phyloP scores from a whole-genome alignment of 1,284 basidiomycete species.

The Ceratobasidium theobromae region DNA sequence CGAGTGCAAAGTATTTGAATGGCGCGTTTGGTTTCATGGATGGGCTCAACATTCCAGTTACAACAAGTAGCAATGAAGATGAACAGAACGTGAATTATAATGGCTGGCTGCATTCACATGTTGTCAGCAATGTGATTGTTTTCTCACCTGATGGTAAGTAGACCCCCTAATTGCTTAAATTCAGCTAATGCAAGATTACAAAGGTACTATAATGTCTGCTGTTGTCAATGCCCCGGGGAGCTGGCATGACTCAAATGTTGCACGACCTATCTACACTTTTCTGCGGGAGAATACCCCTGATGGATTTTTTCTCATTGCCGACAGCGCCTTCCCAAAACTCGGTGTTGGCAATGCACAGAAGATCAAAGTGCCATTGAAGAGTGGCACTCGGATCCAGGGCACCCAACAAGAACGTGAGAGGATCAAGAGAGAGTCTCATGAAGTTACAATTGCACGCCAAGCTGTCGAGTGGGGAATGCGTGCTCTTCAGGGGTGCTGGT shows the following conservation, averaged over 20 bases:
- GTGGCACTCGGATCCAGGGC: constrained; percentile 41
- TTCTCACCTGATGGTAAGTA: not conserved
- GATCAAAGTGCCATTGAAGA: constrained; percentile 49
- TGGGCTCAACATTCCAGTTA: constrained; percentile 40
- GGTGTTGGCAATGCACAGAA: constrained; percentile 40
- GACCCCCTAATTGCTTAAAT: not conserved
- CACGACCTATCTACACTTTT: not conserved
- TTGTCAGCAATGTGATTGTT: constrained; percentile 39
- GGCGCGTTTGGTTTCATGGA: constrained; percentile 39
- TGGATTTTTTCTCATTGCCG: constrained; percentile 45
- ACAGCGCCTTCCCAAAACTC: constrained; percentile 50
- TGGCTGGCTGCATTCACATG: constrained; percentile 53
- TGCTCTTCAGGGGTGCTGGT: constrained; percentile 49
- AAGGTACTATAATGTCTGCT: not conserved
- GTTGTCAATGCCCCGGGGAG: not conserved
- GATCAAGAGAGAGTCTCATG: constrained; percentile 40
- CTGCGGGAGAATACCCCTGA: not conserved
- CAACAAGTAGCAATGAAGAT: constrained; percentile 43
- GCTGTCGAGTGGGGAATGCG: constrained; percentile 53
- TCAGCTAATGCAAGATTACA: not conserved
- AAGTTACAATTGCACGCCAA: constrained; percentile 48
- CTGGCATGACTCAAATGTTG: not conserved
- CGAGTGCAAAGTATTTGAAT: constrained; percentile 35
- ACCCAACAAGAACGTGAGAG: constrained; percentile 39
- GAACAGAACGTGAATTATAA: constrained; percentile 54